Percentiles rank a stretch among this genome's conserved stretches.
phyloP scores from a whole-genome alignment of 257 asterid genomes.

The Nicotiana paniculata region DNA sequence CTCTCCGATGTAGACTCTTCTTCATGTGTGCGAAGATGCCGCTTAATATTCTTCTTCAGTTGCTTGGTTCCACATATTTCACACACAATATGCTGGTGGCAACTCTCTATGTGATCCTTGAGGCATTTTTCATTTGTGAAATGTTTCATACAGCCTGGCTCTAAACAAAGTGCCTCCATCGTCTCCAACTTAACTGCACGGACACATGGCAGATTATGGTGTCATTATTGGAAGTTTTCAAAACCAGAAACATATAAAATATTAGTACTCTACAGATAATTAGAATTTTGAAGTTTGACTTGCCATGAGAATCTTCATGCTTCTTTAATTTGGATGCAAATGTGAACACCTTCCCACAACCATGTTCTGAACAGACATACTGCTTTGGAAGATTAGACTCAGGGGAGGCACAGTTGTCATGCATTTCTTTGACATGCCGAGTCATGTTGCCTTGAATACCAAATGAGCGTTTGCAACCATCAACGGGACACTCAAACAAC shows the following conservation, averaged over 20 bases:
- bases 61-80: constrained; percentile 71
- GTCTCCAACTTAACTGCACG: constrained; percentile 71
- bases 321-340: constrained; percentile 57
- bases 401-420: constrained; percentile 32
- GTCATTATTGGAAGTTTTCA: not conserved
- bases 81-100: constrained; percentile 64
- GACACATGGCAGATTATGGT: not conserved
- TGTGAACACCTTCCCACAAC: constrained; percentile 76
- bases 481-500: constrained; percentile 54
- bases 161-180: constrained; percentile 69
- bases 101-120: constrained; percentile 55
- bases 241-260: not conserved
- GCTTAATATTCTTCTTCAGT: constrained; percentile 80
- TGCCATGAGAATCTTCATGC: constrained; percentile 82
- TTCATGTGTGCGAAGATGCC: constrained; percentile 68
- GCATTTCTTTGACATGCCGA: constrained; percentile 66
- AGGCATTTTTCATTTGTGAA: constrained; percentile 69
- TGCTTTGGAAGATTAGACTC: constrained; percentile 30
- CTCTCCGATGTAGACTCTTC: constrained; percentile 26
- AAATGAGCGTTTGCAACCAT: constrained; percentile 44
- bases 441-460: constrained; percentile 55
- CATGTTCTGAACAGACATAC: constrained; percentile 56
- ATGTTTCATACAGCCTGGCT: constrained; percentile 77
- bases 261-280: not conserved
- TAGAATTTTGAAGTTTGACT: not conserved